Evolutionary conservation across 805 yeast species (phyloP).

Genomic region (Metschnikowia matae): DNA sequence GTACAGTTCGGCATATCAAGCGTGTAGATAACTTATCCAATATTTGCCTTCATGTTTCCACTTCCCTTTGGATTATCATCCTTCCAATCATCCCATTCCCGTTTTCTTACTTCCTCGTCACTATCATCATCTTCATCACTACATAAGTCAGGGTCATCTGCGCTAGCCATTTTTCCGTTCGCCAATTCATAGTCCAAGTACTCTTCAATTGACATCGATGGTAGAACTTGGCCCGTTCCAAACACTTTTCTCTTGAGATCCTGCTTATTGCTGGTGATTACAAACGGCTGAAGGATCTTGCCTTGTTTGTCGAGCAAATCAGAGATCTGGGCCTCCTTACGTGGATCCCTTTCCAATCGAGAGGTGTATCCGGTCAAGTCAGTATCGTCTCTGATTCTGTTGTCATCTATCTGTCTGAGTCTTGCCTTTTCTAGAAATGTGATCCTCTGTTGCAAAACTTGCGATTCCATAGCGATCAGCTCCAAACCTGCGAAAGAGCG

Average conservation of each 20-base stretch:
- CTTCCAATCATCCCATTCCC: conserved; percentile 92
- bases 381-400: conserved; percentile 4
- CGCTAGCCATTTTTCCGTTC: conserved; percentile 72
- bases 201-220: conserved; percentile 94
- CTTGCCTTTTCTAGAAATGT: not conserved
- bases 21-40: conserved; percentile 25
- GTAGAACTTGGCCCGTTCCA: conserved; percentile 90
- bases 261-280: conserved; percentile 54
- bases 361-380: conserved; percentile 55
- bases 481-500: conserved; percentile 56
- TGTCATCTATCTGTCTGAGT: conserved; percentile 5
- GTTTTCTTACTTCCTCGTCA: conserved; percentile 67
- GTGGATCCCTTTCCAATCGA: conserved; percentile 52
- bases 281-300: conserved; percentile 78
- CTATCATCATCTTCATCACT: conserved; percentile 56
- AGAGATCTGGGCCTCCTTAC: conserved; percentile 18
- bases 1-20: not conserved
- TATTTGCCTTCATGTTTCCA: conserved; percentile 67
- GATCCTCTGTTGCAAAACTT: conserved; percentile 41
- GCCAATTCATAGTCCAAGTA: conserved; percentile 79
- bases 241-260: conserved; percentile 62
- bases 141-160: conserved; percentile 36
- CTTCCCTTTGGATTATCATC: conserved; percentile 84
- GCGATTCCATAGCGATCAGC: conserved; percentile 58
- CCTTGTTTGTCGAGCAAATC: conserved; percentile 64